Conservation (phyloP, 768 basidiomycete species). For the Pleurotus platypus region DNA sequence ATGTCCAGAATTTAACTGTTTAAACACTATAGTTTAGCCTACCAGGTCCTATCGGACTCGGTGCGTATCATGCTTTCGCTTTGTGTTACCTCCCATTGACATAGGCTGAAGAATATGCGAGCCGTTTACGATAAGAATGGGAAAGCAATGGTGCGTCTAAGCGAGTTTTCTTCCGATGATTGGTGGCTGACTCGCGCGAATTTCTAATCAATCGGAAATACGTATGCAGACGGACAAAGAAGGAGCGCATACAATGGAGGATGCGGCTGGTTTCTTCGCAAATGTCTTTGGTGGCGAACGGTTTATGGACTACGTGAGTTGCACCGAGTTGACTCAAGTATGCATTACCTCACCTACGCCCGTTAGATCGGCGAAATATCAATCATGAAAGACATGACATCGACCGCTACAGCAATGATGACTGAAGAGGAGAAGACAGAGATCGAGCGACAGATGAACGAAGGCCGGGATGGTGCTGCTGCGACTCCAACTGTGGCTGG, state of each 20-base stretch:
- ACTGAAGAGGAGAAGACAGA: constrained; percentile 91
- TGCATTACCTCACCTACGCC: neutral
- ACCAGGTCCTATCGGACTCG: constrained; percentile 85
- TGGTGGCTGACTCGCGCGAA: neutral
- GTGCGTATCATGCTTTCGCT: constrained; percentile 37
- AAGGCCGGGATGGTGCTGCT: constrained; percentile 21
- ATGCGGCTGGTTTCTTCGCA: constrained; percentile 93
- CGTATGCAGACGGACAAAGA: constrained; percentile 64
- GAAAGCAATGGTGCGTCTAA: constrained; percentile 66
- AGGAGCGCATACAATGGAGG: constrained; percentile 76
- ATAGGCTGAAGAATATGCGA: constrained; percentile 61
- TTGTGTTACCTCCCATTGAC: neutral
- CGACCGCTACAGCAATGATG: constrained; percentile 82
- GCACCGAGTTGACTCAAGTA: neutral
- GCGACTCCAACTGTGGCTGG: constrained; percentile 21
- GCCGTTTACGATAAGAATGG: constrained; percentile 96
- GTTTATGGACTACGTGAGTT: constrained; percentile 82
- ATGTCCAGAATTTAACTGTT: neutral
- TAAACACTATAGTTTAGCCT: constrained; percentile 69
- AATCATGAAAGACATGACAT: constrained; percentile 91
- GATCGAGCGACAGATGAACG: constrained; percentile 70
- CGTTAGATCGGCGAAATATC: constrained; percentile 92
- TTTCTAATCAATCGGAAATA: neutral
- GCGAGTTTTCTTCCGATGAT: neutral
- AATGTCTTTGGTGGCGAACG: constrained; percentile 95